phyloP scores from a whole-genome alignment of 2,329 filamentous ascomycete species.

The Neonectria punicea region DNA sequence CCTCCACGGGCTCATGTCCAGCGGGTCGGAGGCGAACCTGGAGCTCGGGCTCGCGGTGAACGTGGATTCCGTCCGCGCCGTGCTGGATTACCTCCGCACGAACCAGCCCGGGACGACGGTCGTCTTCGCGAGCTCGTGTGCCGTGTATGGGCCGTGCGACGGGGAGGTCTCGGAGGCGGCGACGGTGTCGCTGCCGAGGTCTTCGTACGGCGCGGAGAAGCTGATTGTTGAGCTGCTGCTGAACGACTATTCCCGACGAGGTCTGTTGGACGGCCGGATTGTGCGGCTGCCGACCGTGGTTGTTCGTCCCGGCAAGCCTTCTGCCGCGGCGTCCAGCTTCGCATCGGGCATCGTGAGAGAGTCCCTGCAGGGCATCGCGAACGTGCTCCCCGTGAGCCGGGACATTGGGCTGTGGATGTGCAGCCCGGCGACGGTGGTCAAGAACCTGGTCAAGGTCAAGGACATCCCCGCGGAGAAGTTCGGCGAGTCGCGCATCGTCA shows the following conservation, averaged over 20 bases:
- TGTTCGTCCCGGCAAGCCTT: slow-evolving; percentile 68
- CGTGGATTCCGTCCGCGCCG: slow-evolving; percentile 63
- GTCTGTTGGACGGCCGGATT: slow-evolving; percentile 66
- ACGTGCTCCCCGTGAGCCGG: slow-evolving; percentile 57
- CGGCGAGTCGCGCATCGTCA: slow-evolving; percentile 55
- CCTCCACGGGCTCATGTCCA: slow-evolving; percentile 73
- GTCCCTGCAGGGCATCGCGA: slow-evolving; percentile 57
- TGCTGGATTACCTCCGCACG: slow-evolving; percentile 62
- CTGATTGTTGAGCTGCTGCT: slow-evolving; percentile 64
- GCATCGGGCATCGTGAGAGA: slow-evolving; percentile 71
- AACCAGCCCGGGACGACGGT: slow-evolving; percentile 61
- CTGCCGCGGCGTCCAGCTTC: slow-evolving; percentile 69
- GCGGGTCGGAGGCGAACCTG: slow-evolving; percentile 68
- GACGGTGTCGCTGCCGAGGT: slow-evolving; percentile 59
- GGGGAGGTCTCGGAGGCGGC: slow-evolving; percentile 30
- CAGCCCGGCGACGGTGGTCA: slow-evolving; percentile 60
- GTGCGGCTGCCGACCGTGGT: slow-evolving; percentile 70
- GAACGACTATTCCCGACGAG: slow-evolving; percentile 55
- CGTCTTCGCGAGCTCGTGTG: slow-evolving; percentile 68
- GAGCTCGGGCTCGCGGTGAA: slow-evolving; percentile 66
- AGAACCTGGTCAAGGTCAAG: slow-evolving; percentile 59
- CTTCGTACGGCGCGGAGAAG: slow-evolving; percentile 71
- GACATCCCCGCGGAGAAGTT: slow-evolving; percentile 53
- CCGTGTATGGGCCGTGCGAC: slow-evolving; percentile 62
- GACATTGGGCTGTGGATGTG: slow-evolving; percentile 63